A percentile compares a stretch with the other conserved stretches of the same genome.
These are phyloP conservation scores for Hypoxylon lienhwacheense DNA, from an alignment of 495 filamentous ascomycete species.

Conservation along the genomic window DNA sequence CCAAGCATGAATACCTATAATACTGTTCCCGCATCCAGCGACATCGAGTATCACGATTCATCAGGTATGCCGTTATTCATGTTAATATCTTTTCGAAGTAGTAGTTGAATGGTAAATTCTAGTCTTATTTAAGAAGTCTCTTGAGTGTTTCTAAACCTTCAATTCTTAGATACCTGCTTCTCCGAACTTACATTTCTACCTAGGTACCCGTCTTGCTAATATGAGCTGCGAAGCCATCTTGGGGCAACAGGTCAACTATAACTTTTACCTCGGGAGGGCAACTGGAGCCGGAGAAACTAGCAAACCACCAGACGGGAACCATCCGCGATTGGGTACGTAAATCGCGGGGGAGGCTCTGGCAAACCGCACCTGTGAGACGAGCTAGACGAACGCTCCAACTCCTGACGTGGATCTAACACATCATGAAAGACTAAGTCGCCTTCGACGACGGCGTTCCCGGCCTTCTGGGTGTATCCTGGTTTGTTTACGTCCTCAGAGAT, in stretches of 20 bases:
- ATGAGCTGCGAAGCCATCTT: slow-evolving; percentile 1
- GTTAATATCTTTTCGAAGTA: too few relatives aligned
- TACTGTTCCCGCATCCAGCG: too few relatives aligned
- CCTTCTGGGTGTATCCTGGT: background rate
- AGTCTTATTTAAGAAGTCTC: background rate
- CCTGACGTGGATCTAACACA: slow-evolving; percentile 26
- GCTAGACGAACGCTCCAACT: slow-evolving; percentile 17
- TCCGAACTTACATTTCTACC: background rate
- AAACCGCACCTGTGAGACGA: slow-evolving; percentile 7
- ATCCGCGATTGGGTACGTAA: slow-evolving; percentile 15
- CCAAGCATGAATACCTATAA: too few relatives aligned
- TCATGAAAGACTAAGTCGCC: slow-evolving; percentile 10
- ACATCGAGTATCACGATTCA: too few relatives aligned
- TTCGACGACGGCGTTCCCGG: slow-evolving; percentile 10
- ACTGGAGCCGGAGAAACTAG: slow-evolving; percentile 22
- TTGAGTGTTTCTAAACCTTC: background rate
- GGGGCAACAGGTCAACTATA: slow-evolving; percentile 4
- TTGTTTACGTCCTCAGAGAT: background rate
- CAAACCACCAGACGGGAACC: slow-evolving; percentile 21
- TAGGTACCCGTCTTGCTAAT: slow-evolving; percentile 17
- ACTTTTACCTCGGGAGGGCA: slow-evolving; percentile 20
- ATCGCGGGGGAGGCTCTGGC: slow-evolving; percentile 27
- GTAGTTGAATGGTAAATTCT: too few relatives aligned
- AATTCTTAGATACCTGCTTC: background rate
- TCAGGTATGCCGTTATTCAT: too few relatives aligned